Evolutionary conservation across 495 filamentous ascomycete genomes (phyloP).

Genomic region (Bacidia rubella): DNA sequence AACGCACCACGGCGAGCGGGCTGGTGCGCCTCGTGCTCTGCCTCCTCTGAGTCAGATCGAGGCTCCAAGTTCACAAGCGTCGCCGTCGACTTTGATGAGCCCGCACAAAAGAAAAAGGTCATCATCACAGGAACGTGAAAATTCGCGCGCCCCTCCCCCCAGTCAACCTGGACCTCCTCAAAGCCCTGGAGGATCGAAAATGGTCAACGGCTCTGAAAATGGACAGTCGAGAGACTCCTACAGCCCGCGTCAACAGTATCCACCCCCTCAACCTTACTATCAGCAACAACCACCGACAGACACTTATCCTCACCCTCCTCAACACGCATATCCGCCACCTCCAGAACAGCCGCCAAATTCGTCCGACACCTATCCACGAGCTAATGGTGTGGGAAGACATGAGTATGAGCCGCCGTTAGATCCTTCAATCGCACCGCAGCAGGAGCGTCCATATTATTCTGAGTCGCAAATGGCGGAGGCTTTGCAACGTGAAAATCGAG

Average conservation of each 20-base stretch:
- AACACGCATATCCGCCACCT: slow-evolving; percentile 12
- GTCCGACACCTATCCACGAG: slow-evolving; percentile 15
- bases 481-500: slow-evolving; percentile 36
- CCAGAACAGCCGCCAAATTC: slow-evolving; percentile 11
- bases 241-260: slow-evolving; percentile 17
- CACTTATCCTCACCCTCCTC: slow-evolving; percentile 12
- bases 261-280: slow-evolving; percentile 11
- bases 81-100: slow-evolving; percentile 7
- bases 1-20: slow-evolving; percentile 3
- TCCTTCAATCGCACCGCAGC: slow-evolving; percentile 13
- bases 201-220: slow-evolving; percentile 12
- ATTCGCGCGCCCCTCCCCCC: slow-evolving; percentile 6
- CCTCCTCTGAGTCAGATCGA: slow-evolving; percentile 2
- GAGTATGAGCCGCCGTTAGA: slow-evolving; percentile 18
- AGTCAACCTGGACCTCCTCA: slow-evolving; percentile 9
- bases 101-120: slow-evolving; percentile 18
- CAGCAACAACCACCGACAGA: slow-evolving; percentile 2
- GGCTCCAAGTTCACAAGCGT: not conserved
- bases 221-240: slow-evolving; percentile 20
- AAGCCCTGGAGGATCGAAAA: slow-evolving; percentile 13
- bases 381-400: slow-evolving; percentile 15
- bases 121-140: slow-evolving; percentile 14
- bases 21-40: slow-evolving; percentile 5
- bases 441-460: slow-evolving; percentile 29
- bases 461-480: slow-evolving; percentile 29